A percentile compares a stretch with the other conserved stretches of the same genome.
Conservation (phyloP, 2,329 filamentous ascomycete species). For the Ophiognomonia clavigignenti-juglandacearum region DNA sequence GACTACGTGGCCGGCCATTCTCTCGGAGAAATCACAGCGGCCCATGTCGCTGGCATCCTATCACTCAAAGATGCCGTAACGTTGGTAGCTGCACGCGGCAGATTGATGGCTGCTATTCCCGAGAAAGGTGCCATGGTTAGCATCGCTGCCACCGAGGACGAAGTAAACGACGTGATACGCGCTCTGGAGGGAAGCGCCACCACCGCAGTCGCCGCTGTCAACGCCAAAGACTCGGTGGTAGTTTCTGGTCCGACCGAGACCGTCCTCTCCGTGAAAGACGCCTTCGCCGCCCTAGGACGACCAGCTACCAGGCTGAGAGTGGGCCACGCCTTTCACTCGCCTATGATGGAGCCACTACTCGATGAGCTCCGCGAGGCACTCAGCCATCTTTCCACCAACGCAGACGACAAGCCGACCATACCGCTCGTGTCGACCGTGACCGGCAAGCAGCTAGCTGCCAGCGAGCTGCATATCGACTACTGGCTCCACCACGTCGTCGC, state of each 20-base stretch:
- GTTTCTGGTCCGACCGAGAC: background rate
- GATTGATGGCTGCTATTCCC: constrained; percentile 22
- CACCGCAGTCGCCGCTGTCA: background rate
- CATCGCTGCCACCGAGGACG: background rate
- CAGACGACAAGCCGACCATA: background rate
- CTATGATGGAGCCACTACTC: constrained; percentile 1
- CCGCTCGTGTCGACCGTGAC: constrained; percentile 3
- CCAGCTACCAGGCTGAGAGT: background rate
- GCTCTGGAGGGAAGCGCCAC: background rate
- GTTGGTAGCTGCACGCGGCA: constrained; percentile 26
- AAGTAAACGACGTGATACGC: background rate
- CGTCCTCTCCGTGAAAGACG: background rate
- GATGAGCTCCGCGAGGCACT: background rate
- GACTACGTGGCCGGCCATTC: constrained; percentile 26
- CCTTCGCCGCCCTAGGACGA: background rate
- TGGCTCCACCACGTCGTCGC: constrained; percentile 1
- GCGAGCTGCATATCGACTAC: background rate
- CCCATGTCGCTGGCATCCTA: constrained; percentile 27
- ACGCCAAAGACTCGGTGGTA: background rate
- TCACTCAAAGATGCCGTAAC: constrained; percentile 27
- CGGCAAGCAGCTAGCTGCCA: background rate
- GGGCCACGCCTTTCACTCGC: constrained; percentile 1
- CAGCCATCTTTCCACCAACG: background rate
- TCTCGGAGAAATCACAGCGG: constrained; percentile 26
- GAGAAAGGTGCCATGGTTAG: constrained; percentile 2